Evolutionary conservation across 371 early-diverging fungal species (phyloP), one percentile per base, ranked within the genome.

Genomic region (Mucor plumbeus): DNA sequence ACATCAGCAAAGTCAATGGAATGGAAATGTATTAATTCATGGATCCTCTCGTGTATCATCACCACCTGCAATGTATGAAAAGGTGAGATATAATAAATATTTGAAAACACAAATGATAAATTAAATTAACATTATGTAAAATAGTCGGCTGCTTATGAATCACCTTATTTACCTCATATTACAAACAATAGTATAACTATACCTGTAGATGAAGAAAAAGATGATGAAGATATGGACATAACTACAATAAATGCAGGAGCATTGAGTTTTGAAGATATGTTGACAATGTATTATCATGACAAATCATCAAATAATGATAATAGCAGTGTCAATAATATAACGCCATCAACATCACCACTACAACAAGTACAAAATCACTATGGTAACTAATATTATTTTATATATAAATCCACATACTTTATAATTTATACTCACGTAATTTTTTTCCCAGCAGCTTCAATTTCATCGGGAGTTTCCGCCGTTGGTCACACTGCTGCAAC

Each of bases 171-270:
- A 35, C 47, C 70, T 44, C 61, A 60, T 64, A 47, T 57, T 35
- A 64, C 55, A 39, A 64, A 33, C 38, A 69, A 59, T 55, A 76
- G 77, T 61, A 76, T 76, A 14, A 76, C 74, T 7, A 76, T 76
- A 40, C 71, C 73, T 31, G 62, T 56, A 11, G 64, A 64, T 26
- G 57, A 64, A 19, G 44, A 61, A 33, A 41, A 67, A 31, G 73
- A 72, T 21, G 69, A 68, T 26, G 26, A 38, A 11, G 38, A 38
- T 4, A 38, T 38, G 38, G 38, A 38, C 5, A 38, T 38, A 50
- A 47, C 56, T n/a, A 33, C 34, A 19, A 34, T 59, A 13, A 75
- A 76, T 65, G 58, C 73, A 11, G 76, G 76, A 8, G 64, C 73
- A 38, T 43, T 74, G 47, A 74, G 75, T 55, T 74, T 74, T 66